These are phyloP conservation scores for Pyrenochaeta sp. DNA, from an alignment of 2,329 filamentous ascomycete genomes.

Conservation along the genomic window DNA sequence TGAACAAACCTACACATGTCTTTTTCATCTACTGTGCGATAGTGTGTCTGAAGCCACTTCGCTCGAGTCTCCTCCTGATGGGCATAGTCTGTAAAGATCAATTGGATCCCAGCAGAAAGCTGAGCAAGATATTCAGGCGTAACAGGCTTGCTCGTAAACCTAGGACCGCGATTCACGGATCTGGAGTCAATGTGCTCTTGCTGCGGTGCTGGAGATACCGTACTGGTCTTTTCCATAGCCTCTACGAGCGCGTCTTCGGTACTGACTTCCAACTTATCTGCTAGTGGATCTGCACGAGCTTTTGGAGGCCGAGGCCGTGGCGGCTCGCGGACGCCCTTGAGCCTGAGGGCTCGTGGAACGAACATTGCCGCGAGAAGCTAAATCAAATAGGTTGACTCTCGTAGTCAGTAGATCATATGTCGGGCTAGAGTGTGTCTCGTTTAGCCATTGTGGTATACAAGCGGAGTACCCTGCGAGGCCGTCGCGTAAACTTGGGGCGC, in stretches of 20 bases:
- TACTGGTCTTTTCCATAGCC: constrained; percentile 35
- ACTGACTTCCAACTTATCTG: constrained; percentile 12
- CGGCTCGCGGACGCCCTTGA: constrained; percentile 39
- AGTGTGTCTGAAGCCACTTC: constrained; percentile 37
- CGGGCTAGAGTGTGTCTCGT: neutral
- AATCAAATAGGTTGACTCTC: neutral
- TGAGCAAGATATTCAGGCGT: constrained; percentile 41
- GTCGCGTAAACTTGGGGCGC: constrained; percentile 3
- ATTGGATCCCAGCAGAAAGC: constrained; percentile 40
- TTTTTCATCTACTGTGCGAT: constrained; percentile 34
- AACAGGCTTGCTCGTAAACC: constrained; percentile 28
- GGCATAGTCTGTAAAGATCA: constrained; percentile 50
- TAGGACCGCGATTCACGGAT: constrained; percentile 23
- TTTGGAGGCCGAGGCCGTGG: constrained; percentile 17
- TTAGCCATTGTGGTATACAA: neutral
- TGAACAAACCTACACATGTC: constrained; percentile 31
- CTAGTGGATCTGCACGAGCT: constrained; percentile 1
- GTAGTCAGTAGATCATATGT: neutral
- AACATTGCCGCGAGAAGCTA: constrained; percentile 33
- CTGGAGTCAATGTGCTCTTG: constrained; percentile 16
- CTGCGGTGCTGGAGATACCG: constrained; percentile 24
- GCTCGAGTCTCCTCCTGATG: constrained; percentile 36
- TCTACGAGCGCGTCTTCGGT: constrained; percentile 34
- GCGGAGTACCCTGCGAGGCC: neutral
- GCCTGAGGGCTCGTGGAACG: constrained; percentile 42